Conservation (phyloP, 352 stramenopile genomes). For the Globisporangium yorkense region DNA sequence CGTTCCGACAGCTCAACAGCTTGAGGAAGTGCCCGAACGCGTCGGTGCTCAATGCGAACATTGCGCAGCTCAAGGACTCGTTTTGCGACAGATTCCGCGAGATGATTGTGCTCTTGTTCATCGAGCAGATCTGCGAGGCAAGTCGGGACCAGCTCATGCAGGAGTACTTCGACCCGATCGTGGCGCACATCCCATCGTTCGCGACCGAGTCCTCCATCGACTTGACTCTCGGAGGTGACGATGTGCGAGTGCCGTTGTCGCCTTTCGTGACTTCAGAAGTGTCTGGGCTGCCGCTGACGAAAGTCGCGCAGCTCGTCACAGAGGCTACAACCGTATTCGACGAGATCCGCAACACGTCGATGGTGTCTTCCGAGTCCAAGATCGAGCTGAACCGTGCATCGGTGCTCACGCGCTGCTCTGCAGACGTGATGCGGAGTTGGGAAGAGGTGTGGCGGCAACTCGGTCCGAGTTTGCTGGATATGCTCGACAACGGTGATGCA, state of each 20-base stretch:
- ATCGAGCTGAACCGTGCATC: conserved; percentile 42
- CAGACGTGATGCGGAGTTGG: conserved; percentile 43
- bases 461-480: conserved; percentile 37
- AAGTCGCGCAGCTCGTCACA: conserved; percentile 34
- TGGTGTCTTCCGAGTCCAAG: conserved; percentile 67
- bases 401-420: conserved; percentile 40
- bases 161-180: conserved; percentile 58
- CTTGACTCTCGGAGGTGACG: conserved; percentile 6
- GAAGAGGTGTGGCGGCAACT: conserved; percentile 48
- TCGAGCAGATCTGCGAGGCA: conserved; percentile 32
- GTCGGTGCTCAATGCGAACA: conserved; percentile 56
- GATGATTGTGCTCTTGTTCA: conserved; percentile 54
- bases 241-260: neutral
- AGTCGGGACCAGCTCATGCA: conserved; percentile 34
- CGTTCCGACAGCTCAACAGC: conserved; percentile 58
- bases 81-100: conserved; percentile 66
- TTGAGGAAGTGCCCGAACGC: conserved; percentile 66
- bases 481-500: conserved; percentile 23
- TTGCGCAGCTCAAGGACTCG: conserved; percentile 44
- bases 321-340: conserved; percentile 50
- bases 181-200: conserved; percentile 31
- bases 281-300: conserved; percentile 16
- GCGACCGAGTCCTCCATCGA: conserved; percentile 16
- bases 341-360: conserved; percentile 55
- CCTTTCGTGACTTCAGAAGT: conserved; percentile 4